phyloP scores from a whole-genome alignment of 768 basidiomycete species.

The Tylopilus rubrobrunneus region DNA sequence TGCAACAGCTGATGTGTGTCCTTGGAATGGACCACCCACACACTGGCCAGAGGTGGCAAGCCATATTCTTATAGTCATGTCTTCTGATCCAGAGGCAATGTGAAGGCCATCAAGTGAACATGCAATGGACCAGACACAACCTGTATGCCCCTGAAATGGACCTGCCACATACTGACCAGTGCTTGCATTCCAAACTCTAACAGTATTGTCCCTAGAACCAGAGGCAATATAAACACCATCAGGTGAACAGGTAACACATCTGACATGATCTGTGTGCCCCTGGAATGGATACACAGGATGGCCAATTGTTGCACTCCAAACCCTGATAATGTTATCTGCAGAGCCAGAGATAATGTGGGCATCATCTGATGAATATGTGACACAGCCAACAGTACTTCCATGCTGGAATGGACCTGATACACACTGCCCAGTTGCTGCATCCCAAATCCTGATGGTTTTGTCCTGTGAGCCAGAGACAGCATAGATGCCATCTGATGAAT shows the following conservation, averaged over 20 bases:
- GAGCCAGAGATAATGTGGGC: neutral
- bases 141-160: slow-evolving; percentile 11
- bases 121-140: neutral
- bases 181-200: neutral
- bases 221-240: neutral
- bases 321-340: neutral
- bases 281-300: neutral
- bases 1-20: no score
- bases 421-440: no score
- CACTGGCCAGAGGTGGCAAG: no score
- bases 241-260: neutral
- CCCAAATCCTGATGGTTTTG: no score
- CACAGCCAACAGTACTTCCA: slow-evolving; percentile 31
- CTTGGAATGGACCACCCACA: no score
- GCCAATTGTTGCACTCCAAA: neutral
- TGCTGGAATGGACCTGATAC: neutral
- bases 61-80: no score
- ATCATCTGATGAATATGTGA: neutral
- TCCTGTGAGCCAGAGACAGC: no score
- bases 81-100: no score
- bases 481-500: no score
- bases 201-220: neutral
- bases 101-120: no score
- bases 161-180: slow-evolving; percentile 10
- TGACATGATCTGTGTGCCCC: neutral